A percentile compares a stretch with the other conserved stretches of the same genome.
These are phyloP conservation scores for Didymella pinodella DNA, from an alignment of 2,329 filamentous ascomycete genomes.

Conservation along the genomic window DNA sequence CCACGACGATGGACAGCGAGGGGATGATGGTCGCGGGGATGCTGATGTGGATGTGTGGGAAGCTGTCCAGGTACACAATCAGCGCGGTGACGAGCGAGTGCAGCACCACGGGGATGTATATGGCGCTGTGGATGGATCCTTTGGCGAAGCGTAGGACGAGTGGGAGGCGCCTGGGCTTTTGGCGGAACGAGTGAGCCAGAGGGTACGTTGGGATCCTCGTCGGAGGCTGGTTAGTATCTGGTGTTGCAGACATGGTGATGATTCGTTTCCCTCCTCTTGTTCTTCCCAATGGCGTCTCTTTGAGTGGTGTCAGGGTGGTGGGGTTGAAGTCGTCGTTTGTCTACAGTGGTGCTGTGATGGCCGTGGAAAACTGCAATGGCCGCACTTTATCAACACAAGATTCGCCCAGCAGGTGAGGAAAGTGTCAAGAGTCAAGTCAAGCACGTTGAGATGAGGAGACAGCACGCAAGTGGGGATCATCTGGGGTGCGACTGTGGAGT, in stretches of 20 bases:
- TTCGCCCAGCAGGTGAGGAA: not conserved
- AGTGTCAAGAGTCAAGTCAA: not conserved
- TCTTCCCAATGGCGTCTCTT: not conserved
- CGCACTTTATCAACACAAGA: not conserved
- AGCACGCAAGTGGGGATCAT: constrained; percentile 13
- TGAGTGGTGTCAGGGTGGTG: not conserved
- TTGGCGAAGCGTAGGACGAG: constrained; percentile 71
- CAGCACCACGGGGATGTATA: constrained; percentile 64
- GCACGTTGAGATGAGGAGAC: constrained; percentile 1
- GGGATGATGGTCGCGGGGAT: constrained; percentile 69
- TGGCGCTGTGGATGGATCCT: constrained; percentile 67
- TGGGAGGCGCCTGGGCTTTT: constrained; percentile 64
- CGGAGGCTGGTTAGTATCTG: constrained; percentile 3
- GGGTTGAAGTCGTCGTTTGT: not conserved
- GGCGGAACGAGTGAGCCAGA: constrained; percentile 55
- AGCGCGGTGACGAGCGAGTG: constrained; percentile 67
- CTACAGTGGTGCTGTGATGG: not conserved
- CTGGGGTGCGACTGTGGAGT: constrained; percentile 16
- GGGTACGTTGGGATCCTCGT: constrained; percentile 52
- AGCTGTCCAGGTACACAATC: constrained; percentile 64
- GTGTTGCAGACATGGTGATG: constrained; percentile 12
- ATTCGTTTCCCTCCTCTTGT: constrained; percentile 2
- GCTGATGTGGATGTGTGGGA: constrained; percentile 59
- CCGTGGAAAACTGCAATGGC: no score
- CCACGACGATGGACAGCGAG: constrained; percentile 70